phyloP scores from a whole-genome alignment of 2,329 filamentous ascomycete genomes.

The Diplodia sapinea region DNA sequence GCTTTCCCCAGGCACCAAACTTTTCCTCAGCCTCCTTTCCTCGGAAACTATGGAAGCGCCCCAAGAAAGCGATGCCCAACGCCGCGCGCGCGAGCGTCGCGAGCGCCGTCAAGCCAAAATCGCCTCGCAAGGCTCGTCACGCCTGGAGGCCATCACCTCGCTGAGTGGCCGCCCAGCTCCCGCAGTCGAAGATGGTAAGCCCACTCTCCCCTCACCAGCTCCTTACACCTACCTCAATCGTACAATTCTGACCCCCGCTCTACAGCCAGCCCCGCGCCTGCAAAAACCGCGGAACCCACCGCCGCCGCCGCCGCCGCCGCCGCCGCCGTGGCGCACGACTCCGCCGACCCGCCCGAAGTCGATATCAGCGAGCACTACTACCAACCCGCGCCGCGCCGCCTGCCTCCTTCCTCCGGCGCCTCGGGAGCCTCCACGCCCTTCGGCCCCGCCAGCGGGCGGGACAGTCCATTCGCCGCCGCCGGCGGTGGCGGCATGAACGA shows the following conservation, averaged over 20 bases:
- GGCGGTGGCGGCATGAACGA: conserved; percentile 52
- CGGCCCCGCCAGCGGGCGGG: conserved; percentile 35
- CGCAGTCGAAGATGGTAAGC: conserved; percentile 53
- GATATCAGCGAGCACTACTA: conserved; percentile 80
- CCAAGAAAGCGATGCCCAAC: conserved; percentile 52
- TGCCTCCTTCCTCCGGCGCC: conserved; percentile 34
- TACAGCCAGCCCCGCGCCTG: conserved; percentile 1
- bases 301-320: conserved; percentile 38
- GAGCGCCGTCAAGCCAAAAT: conserved; percentile 82
- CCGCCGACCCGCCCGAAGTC: conserved; percentile 70
- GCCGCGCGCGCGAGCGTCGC: conserved; percentile 74
- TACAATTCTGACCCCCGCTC: neutral
- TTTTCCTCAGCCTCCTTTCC: neutral
- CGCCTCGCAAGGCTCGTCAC: conserved; percentile 69
- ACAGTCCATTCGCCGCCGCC: neutral
- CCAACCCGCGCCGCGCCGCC: conserved; percentile 57
- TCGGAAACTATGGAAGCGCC: conserved; percentile 12
- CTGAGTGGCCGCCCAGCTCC: conserved; percentile 59
- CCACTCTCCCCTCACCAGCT: neutral
- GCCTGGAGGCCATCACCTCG: conserved; percentile 77
- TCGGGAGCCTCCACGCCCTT: conserved; percentile 31
- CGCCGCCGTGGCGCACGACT: conserved; percentile 36
- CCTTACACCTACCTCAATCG: too few species aligned
- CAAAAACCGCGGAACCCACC: conserved; percentile 35
- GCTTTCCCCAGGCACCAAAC: neutral